Conservation (phyloP, 1,139 yeast species). For the Taphrina flavorubra region DNA sequence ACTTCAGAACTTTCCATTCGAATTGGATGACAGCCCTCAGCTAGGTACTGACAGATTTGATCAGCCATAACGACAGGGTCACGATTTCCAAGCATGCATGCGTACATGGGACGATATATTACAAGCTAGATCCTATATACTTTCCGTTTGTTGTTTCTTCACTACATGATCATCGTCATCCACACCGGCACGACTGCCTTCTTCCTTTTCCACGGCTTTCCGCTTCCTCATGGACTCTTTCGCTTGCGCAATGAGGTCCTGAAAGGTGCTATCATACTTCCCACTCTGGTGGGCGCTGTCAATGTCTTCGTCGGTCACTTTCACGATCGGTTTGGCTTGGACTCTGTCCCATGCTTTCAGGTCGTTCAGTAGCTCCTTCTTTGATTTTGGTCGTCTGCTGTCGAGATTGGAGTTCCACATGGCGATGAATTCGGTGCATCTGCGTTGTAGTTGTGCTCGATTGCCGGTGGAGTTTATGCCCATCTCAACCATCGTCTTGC, state of each 20-base stretch:
- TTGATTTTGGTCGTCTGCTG: conserved; percentile 68
- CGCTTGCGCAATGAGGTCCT: conserved; percentile 61
- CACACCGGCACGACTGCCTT: not conserved
- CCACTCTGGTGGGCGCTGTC: conserved; percentile 61
- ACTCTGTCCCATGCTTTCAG: conserved; percentile 70
- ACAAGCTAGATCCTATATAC: not conserved
- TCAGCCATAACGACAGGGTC: too few species aligned
- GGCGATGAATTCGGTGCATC: conserved; percentile 80
- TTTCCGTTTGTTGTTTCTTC: conserved; percentile 3
- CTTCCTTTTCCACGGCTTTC: conserved; percentile 11
- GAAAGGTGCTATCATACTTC: conserved; percentile 61
- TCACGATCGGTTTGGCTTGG: conserved; percentile 27
- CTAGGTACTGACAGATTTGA: too few species aligned
- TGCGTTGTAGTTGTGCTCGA: conserved; percentile 65
- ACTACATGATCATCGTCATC: conserved; percentile 1
- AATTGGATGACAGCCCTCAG: too few species aligned
- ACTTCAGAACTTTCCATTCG: too few species aligned
- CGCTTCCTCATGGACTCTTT: conserved; percentile 39
- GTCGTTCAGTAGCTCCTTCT: conserved; percentile 60
- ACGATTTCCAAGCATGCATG: too few species aligned
- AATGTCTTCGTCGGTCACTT: conserved; percentile 47
- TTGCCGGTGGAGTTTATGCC: conserved; percentile 69
- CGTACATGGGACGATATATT: not conserved
- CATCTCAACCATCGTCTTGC: conserved; percentile 62
- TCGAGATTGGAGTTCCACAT: conserved; percentile 85